Conservation (phyloP, 2,329 filamentous ascomycete species). For the Alternaria arborescens region DNA sequence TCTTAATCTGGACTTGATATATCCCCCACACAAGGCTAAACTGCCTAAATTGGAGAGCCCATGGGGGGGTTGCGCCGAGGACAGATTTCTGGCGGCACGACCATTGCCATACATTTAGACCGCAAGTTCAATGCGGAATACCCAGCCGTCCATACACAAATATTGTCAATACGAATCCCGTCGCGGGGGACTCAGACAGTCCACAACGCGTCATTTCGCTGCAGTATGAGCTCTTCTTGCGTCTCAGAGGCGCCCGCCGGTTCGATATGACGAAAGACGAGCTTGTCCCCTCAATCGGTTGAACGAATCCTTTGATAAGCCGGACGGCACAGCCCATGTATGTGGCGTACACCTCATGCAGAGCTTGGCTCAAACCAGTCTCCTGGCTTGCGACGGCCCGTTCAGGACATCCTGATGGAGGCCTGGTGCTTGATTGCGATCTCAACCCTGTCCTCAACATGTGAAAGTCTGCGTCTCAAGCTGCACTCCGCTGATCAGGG, state of each 20-base stretch:
- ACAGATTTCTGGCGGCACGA: slow-evolving; percentile 1
- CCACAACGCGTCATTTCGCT: slow-evolving; percentile 18
- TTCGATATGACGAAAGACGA: slow-evolving; percentile 10
- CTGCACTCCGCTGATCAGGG: slow-evolving; percentile 27
- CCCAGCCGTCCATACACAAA: background rate
- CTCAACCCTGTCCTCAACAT: slow-evolving; percentile 24
- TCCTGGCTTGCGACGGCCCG: slow-evolving; percentile 12
- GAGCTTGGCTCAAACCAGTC: slow-evolving; percentile 10
- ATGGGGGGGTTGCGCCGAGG: background rate
- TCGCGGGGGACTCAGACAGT: slow-evolving; percentile 2
- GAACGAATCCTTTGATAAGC: slow-evolving; percentile 11
- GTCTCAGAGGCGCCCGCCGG: background rate
- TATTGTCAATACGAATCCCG: background rate
- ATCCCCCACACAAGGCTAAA: slow-evolving; percentile 15
- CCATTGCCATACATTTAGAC: background rate
- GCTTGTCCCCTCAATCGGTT: slow-evolving; percentile 4
- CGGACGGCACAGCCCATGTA: slow-evolving; percentile 7
- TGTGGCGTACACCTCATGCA: slow-evolving; percentile 18
- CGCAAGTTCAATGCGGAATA: background rate
- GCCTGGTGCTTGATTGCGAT: slow-evolving; percentile 15
- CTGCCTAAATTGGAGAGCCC: slow-evolving; percentile 19
- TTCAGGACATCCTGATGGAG: slow-evolving; percentile 18
- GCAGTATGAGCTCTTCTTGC: slow-evolving; percentile 9
- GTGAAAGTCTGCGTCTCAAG: slow-evolving; percentile 17
- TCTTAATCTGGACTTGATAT: slow-evolving; percentile 37